phyloP scores from a whole-genome alignment of 2,329 filamentous ascomycete genomes.

The Annulohypoxylon truncatum region DNA sequence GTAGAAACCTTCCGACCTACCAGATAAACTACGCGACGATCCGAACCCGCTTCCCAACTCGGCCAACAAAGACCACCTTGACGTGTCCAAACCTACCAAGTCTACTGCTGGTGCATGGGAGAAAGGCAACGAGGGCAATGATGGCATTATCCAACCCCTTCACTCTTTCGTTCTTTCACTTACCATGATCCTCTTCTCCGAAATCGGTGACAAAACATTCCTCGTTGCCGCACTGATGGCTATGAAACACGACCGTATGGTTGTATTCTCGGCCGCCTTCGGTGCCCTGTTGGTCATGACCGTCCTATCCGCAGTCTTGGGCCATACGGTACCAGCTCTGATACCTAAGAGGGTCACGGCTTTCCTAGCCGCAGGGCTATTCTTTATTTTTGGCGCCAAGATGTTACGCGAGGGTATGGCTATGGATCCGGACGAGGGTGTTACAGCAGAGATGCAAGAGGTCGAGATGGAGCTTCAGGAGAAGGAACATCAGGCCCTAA shows the following conservation, averaged over 20 bases:
- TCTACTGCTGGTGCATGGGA: slow-evolving; percentile 49
- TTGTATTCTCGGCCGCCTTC: slow-evolving; percentile 97
- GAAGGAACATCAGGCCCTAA: slow-evolving; percentile 82
- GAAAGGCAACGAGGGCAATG: slow-evolving; percentile 54
- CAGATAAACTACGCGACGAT: slow-evolving; percentile 80
- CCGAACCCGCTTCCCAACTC: slow-evolving; percentile 76
- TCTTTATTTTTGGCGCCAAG: slow-evolving; percentile 88
- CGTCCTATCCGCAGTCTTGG: slow-evolving; percentile 88
- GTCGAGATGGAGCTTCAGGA: slow-evolving; percentile 94
- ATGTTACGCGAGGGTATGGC: slow-evolving; percentile 86
- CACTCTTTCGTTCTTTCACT: slow-evolving; percentile 94
- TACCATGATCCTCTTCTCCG: slow-evolving; percentile 97
- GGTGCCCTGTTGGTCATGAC: slow-evolving; percentile 94
- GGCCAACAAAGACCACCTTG: slow-evolving; percentile 72
- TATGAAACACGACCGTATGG: slow-evolving; percentile 93
- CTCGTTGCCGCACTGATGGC: slow-evolving; percentile 97
- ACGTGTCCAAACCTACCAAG: slow-evolving; percentile 59
- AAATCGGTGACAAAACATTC: slow-evolving; percentile 99
- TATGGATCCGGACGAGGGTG: slow-evolving; percentile 90
- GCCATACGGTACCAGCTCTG: slow-evolving; percentile 89
- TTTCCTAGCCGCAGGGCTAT: slow-evolving; percentile 84
- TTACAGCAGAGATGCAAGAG: slow-evolving; percentile 97
- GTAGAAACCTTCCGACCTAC: slow-evolving; percentile 85
- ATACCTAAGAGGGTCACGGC: slow-evolving; percentile 93
- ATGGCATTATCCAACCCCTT: slow-evolving; percentile 78